Percentiles rank a stretch among this genome's conserved stretches.
Conservation (phyloP, 805 yeast genomes). For the Vanderwaltozyma tropicalis region DNA sequence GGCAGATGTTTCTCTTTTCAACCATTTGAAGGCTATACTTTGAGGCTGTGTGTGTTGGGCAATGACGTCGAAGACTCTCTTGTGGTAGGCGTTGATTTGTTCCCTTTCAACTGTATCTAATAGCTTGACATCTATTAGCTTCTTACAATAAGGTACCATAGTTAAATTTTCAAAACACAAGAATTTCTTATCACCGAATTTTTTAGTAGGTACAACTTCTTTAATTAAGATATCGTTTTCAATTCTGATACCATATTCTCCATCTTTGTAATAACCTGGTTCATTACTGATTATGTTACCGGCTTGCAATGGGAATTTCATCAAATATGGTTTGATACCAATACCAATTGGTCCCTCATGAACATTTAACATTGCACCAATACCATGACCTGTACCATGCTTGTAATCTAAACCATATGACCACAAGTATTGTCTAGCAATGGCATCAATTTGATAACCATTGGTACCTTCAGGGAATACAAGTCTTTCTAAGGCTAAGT, state of each 20-base stretch:
- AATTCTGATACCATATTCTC: conserved; percentile 80
- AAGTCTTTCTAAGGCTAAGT: conserved; percentile 71
- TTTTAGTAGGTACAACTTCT: conserved; percentile 15
- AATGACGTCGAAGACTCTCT: conserved; percentile 42
- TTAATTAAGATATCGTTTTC: conserved; percentile 69
- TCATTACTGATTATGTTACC: conserved; percentile 85
- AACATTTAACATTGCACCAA: conserved; percentile 84
- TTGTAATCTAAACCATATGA: conserved; percentile 72
- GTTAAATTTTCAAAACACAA: conserved; percentile 77
- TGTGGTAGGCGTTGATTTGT: conserved; percentile 65
- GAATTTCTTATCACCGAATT: conserved; percentile 41
- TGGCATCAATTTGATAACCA: conserved; percentile 65
- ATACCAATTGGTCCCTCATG: conserved; percentile 93
- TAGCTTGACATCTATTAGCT: conserved; percentile 52
- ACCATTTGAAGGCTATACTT: conserved; percentile 57
- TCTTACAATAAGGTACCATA: conserved; percentile 71
- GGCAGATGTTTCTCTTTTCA: conserved; percentile 43
- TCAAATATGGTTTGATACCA: conserved; percentile 40
- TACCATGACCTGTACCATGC: conserved; percentile 97
- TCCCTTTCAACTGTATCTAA: conserved; percentile 50
- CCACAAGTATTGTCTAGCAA: conserved; percentile 81
- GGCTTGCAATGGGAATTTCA: conserved; percentile 41
- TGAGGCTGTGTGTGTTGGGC: conserved; percentile 45
- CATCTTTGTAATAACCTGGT: conserved; percentile 89
- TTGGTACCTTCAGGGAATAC: conserved; percentile 68